phyloP scores from a whole-genome alignment of 306 rosid genomes.

The Ormosia emarginata region DNA sequence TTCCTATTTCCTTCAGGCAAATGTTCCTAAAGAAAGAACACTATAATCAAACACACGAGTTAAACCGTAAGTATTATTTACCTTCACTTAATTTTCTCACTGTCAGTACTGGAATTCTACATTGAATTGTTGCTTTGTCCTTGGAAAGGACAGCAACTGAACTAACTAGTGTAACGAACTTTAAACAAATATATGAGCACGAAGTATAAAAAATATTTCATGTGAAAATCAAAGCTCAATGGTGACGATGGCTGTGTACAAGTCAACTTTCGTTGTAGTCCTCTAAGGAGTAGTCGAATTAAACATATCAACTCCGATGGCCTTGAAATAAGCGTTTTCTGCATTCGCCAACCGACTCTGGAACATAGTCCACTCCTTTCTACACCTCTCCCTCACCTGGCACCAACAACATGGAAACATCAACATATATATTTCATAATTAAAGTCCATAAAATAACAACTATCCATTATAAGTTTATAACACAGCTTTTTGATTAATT shows the following conservation, averaged over 20 bases:
- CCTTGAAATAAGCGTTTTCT: conserved; percentile 67
- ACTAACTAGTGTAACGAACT: conserved; percentile 24
- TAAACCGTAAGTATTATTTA: conserved; percentile 8
- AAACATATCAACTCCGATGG: conserved; percentile 48
- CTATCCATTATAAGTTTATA: background rate
- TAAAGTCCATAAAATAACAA: background rate
- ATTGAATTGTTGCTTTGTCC: conserved; percentile 2
- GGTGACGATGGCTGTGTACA: conserved; percentile 24
- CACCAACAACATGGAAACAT: conserved; percentile 11
- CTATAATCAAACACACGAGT: background rate
- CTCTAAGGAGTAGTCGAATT: conserved; percentile 47
- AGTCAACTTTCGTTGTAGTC: background rate
- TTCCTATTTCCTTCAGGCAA: background rate
- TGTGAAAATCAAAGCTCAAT: conserved; percentile 23
- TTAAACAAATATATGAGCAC: background rate
- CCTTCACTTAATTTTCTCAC: conserved; percentile 15
- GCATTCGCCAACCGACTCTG: conserved; percentile 76
- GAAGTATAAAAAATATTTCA: conserved; percentile 8
- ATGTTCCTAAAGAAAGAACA: conserved; percentile 1
- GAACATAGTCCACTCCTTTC: conserved; percentile 95
- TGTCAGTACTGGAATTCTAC: conserved; percentile 22
- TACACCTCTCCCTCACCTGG: conserved; percentile 95
- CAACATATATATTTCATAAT: conserved; percentile 2
- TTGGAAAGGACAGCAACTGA: conserved; percentile 11
- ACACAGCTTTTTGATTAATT: background rate